Conservation (phyloP, 2,329 filamentous ascomycete genomes). For the Colletotrichum sp. region DNA sequence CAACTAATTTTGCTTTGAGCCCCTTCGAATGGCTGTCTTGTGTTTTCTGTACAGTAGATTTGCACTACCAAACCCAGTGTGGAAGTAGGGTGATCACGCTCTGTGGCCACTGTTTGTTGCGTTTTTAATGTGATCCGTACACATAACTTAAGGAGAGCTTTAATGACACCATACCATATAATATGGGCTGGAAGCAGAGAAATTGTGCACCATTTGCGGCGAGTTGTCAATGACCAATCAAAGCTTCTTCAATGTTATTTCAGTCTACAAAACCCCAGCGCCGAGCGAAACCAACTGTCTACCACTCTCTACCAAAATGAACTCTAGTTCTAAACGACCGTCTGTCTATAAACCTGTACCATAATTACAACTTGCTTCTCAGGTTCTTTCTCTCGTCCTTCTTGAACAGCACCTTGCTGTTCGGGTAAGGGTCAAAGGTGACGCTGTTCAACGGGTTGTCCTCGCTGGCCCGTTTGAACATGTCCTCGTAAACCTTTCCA, state of each 20-base stretch:
- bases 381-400: conserved; percentile 52
- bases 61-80: neutral
- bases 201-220: neutral
- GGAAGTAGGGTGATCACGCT: neutral
- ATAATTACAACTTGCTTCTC: conserved; percentile 51
- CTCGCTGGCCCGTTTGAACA: conserved; percentile 75
- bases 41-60: neutral
- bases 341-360: neutral
- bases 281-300: neutral
- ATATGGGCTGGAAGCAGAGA: neutral
- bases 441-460: conserved; percentile 76
- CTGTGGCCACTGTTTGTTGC: neutral
- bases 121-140: neutral
- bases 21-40: neutral
- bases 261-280: neutral
- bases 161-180: neutral
- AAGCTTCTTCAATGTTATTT: neutral
- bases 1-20: neutral
- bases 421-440: conserved; percentile 75
- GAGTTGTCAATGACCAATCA: neutral
- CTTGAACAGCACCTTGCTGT: conserved; percentile 65
- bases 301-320: neutral
- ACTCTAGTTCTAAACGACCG: neutral
- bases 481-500: conserved; percentile 78
- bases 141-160: neutral